Evolutionary conservation across 2,329 filamentous ascomycete genomes (phyloP).

Genomic region (Talaromyces islandicus): DNA sequence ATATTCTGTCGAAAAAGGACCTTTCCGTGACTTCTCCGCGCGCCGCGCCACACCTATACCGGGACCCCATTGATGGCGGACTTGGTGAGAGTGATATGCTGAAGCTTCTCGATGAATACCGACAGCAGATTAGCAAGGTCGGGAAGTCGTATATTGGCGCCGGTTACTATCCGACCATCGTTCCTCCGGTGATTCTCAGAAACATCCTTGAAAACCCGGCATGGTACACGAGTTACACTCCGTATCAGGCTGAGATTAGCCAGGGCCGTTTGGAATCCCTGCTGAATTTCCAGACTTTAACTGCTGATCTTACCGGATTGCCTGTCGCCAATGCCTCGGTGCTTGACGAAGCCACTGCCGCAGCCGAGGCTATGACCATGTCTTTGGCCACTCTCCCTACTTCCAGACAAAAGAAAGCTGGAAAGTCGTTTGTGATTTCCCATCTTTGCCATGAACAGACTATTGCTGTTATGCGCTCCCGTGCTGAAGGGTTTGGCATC

Average conservation of each 20-base stretch:
- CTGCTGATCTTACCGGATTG: slow-evolving; percentile 79
- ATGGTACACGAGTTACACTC: slow-evolving; percentile 98
- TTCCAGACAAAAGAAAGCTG: slow-evolving; percentile 64
- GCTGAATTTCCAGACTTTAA: slow-evolving; percentile 92
- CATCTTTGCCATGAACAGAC: slow-evolving; percentile 80
- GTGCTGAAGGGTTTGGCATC: slow-evolving; percentile 88
- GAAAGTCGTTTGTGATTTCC: slow-evolving; percentile 80
- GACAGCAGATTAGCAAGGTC: slow-evolving; percentile 55
- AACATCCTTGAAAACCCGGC: slow-evolving; percentile 89
- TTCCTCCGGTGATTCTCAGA: slow-evolving; percentile 83
- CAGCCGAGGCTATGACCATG: slow-evolving; percentile 92
- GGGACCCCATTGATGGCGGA: slow-evolving; percentile 32
- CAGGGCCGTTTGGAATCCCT: slow-evolving; percentile 88
- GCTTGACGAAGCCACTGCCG: slow-evolving; percentile 85
- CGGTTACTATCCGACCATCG: slow-evolving; percentile 82
- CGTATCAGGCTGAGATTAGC: slow-evolving; percentile 95
- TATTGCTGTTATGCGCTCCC: slow-evolving; percentile 72
- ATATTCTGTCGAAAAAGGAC: slow-evolving; percentile 65
- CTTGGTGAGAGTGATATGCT: slow-evolving; percentile 43
- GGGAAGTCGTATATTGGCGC: slow-evolving; percentile 69
- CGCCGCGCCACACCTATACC: slow-evolving; percentile 31
- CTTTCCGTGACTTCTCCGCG: slow-evolving; percentile 52
- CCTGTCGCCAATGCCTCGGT: slow-evolving; percentile 87
- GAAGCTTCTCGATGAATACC: slow-evolving; percentile 35
- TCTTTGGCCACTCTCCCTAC: slow-evolving; percentile 70